phyloP scores from a whole-genome alignment of 2,329 filamentous ascomycete genomes.

The Raffaelea albimanens region DNA sequence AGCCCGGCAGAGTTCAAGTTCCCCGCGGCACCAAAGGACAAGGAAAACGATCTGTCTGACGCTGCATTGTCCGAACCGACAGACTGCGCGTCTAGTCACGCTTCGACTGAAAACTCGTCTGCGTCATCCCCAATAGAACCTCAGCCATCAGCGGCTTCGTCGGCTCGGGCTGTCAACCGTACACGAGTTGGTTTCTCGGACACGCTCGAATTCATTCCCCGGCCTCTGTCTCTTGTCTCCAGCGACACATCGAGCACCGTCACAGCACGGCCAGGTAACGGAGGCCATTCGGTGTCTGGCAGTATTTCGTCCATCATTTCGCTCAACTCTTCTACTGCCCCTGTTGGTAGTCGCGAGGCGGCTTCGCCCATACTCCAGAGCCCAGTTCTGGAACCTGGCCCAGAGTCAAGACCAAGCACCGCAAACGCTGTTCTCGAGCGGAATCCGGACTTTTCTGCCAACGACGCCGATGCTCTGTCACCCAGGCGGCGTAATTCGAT shows the following conservation, averaged over 20 bases:
- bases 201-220: conserved; percentile 71
- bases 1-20: conserved; percentile 41
- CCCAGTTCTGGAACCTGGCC: conserved; percentile 27
- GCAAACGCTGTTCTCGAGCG: conserved; percentile 61
- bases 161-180: conserved; percentile 25
- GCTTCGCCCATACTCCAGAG: conserved; percentile 26
- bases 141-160: conserved; percentile 3
- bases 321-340: conserved; percentile 32
- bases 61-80: background rate
- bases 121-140: conserved; percentile 6
- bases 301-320: conserved; percentile 74
- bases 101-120: background rate
- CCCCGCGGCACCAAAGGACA: conserved; percentile 12
- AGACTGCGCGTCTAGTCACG: background rate
- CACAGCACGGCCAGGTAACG: conserved; percentile 44
- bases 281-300: conserved; percentile 62
- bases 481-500: conserved; percentile 50
- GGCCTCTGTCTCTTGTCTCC: conserved; percentile 74
- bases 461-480: conserved; percentile 22
- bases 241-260: conserved; percentile 74
- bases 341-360: conserved; percentile 29
- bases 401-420: conserved; percentile 54
- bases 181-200: conserved; percentile 77
- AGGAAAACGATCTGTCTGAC: conserved; percentile 8
- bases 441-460: conserved; percentile 25